Evolutionary conservation across 2,329 filamentous ascomycete species (phyloP).

Genomic region (Fusarium mangiferae): DNA sequence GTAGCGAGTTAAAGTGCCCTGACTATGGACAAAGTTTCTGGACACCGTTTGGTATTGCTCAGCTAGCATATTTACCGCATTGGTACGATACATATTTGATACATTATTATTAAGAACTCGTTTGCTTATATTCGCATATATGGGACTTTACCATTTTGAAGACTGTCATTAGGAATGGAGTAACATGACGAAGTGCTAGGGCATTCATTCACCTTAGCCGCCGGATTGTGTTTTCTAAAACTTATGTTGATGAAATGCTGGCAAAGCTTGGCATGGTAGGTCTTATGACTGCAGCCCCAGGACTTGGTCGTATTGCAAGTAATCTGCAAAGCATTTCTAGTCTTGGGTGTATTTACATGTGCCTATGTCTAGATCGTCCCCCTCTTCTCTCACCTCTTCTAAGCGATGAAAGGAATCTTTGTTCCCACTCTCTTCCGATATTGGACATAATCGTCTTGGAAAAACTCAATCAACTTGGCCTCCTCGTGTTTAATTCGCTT

Average conservation of each 20-base stretch:
- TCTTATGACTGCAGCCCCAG: neutral
- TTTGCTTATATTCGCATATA: neutral
- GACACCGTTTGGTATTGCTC: constrained; percentile 1
- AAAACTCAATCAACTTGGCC: constrained; percentile 79
- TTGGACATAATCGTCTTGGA: constrained; percentile 80
- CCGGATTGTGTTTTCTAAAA: neutral
- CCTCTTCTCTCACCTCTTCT: neutral
- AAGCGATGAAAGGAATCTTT: constrained; percentile 77
- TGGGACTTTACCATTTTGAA: neutral
- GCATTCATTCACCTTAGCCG: neutral
- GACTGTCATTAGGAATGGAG: neutral
- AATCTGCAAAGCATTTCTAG: neutral
- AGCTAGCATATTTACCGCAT: neutral
- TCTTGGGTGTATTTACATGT: neutral
- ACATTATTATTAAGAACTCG: neutral
- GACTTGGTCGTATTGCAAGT: neutral
- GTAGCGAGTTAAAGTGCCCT: constrained; percentile 6
- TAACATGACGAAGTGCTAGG: neutral
- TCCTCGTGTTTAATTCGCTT: constrained; percentile 82
- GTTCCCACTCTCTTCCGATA: constrained; percentile 79
- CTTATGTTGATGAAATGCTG: neutral
- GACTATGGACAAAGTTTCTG: neutral
- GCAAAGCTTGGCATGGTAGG: neutral
- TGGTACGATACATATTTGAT: constrained; percentile 5
- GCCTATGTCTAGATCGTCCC: neutral